Conservation (phyloP, 495 filamentous ascomycete genomes). For the Aspergillus bridgeri region DNA sequence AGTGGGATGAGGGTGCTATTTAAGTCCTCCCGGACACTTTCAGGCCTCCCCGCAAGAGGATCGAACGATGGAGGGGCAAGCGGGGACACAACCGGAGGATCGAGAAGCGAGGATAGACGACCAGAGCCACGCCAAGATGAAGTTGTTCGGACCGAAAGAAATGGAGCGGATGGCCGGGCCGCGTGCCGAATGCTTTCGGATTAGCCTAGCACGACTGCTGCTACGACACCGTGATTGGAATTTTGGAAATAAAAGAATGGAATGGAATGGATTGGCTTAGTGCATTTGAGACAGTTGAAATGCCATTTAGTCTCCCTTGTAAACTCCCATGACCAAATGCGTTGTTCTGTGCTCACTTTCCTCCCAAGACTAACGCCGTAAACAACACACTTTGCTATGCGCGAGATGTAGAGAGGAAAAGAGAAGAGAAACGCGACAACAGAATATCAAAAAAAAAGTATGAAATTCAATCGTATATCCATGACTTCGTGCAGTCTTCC, state of each 20-base stretch:
- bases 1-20: constrained; percentile 6
- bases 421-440: background rate
- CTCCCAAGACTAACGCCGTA: background rate
- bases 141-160: constrained; percentile 7
- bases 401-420: background rate
- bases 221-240: too few relatives aligned
- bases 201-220: background rate
- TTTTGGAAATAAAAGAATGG: too few relatives aligned
- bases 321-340: background rate
- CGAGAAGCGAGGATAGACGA: background rate
- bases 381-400: background rate
- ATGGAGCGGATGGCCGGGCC: constrained; percentile 30
- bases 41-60: background rate
- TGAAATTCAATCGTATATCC: background rate
- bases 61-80: constrained; percentile 6
- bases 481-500: background rate
- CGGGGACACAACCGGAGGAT: constrained; percentile 1
- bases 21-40: constrained; percentile 2
- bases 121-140: constrained; percentile 23
- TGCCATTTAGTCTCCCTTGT: background rate
- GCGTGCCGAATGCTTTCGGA: constrained; percentile 17
- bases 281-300: background rate
- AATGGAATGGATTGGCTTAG: background rate
- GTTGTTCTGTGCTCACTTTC: background rate
- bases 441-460: background rate